Evolutionary conservation across 441 rosid species (phyloP), one percentile per base, ranked within the genome.

Genomic region (Jatropha podagrica): DNA sequence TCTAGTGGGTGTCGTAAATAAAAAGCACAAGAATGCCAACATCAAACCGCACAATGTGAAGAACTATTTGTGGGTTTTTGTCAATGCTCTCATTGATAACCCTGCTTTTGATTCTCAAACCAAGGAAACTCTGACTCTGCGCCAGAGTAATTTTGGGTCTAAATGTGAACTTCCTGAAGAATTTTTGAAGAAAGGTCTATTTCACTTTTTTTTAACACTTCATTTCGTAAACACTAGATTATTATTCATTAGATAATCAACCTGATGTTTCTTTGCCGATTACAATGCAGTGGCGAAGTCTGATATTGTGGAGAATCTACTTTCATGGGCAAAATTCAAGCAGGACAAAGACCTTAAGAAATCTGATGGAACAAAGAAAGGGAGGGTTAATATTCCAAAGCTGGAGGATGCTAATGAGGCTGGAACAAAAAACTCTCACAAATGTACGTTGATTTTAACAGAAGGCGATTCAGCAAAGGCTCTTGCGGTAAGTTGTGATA

Each of bases 51-150:
- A 93, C 76, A 89, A 88, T 69, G 99, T 92, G 70, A 96, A 92
- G 89, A 94, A 86, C 77, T 92, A 92, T 80, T 71, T 96, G 73
- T 96, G 99, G 99, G 94, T 96, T 54, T 96, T 96, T 86, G 98
- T 96, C 87, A 96, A 89, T 71, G 88, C 93, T 14, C 95, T 96
- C 70, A 91, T 96, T 83, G 99, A 93, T 86, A 96, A 96, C 76
- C 98, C 98, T 70, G 98, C 98, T 61, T 96, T 96, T 78, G 99
- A 96, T 82, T 96, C 99, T 74, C 99, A 96, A 88, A 96, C 99
- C 18, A 96, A 96, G 84, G 99, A 95, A 87, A 93, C 96, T 74
- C 79, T 95, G 89, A 93, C 98, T 13, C 97, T 95, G 78, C 92
- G 98, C 58, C 97, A 93, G 82, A 92, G 94, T 85, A 96, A 92